phyloP scores from a whole-genome alignment of 164 flowering plant species.

The Vitis labrusca region DNA sequence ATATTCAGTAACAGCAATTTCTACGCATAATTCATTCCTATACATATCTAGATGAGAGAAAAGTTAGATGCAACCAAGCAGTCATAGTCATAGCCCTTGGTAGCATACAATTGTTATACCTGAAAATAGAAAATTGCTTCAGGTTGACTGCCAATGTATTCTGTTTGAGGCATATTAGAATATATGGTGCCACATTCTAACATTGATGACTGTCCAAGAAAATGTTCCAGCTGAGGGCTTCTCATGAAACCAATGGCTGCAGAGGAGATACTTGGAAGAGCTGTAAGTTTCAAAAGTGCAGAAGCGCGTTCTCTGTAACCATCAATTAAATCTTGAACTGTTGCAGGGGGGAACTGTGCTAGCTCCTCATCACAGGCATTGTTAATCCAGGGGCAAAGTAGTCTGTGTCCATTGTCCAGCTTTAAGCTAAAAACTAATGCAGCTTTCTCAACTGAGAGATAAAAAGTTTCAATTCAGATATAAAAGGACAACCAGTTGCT shows the following conservation, averaged over 20 bases:
- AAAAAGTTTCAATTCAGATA: neutral
- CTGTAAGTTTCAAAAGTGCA: constrained; percentile 54
- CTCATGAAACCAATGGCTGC: constrained; percentile 60
- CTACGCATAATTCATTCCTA: too few relatives aligned
- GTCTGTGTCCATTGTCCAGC: constrained; percentile 86
- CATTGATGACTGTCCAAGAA: constrained; percentile 42
- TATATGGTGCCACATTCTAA: constrained; percentile 30
- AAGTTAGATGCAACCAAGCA: too few relatives aligned
- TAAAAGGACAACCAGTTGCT: neutral
- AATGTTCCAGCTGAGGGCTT: constrained; percentile 62
- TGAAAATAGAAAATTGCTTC: constrained; percentile 57
- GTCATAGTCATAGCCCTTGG: too few relatives aligned
- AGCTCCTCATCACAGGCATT: constrained; percentile 80
- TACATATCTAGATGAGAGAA: too few relatives aligned
- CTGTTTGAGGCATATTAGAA: constrained; percentile 19
- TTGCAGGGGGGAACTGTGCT: constrained; percentile 71
- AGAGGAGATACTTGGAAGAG: constrained; percentile 74
- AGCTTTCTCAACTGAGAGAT: constrained; percentile 79
- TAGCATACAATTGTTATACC: constrained; percentile 38
- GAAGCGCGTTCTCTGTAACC: constrained; percentile 55
- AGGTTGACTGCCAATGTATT: constrained; percentile 28
- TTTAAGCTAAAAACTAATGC: constrained; percentile 91
- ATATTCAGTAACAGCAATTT: too few relatives aligned
- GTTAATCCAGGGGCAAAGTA: constrained; percentile 86
- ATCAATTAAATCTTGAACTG: constrained; percentile 57